phyloP scores from a whole-genome alignment of 352 stramenopile species.

The Phytophthora pini region DNA sequence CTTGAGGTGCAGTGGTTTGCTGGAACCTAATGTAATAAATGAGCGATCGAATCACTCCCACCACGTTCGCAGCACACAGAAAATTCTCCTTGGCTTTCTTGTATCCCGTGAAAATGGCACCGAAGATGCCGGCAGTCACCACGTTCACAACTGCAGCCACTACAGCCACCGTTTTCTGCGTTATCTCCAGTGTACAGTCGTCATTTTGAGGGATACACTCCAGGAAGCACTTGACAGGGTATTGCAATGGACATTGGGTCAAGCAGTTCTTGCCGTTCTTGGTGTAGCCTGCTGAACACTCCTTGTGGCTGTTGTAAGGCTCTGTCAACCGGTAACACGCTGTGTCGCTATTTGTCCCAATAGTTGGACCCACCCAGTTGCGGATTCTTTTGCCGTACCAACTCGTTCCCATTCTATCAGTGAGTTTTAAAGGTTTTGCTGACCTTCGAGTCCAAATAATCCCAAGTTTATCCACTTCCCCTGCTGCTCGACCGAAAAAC shows the following conservation, averaged over 20 bases:
- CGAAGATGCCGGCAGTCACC: constrained; percentile 40
- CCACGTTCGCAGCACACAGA: constrained; percentile 26
- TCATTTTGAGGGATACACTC: constrained; percentile 71
- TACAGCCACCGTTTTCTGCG: constrained; percentile 37
- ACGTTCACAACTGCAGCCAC: constrained; percentile 38
- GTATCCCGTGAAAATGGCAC: constrained; percentile 19
- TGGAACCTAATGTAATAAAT: constrained; percentile 41
- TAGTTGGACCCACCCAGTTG: constrained; percentile 35
- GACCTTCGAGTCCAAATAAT: constrained; percentile 34
- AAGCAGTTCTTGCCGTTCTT: constrained; percentile 9
- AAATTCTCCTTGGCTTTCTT: constrained; percentile 14
- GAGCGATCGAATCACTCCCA: constrained; percentile 13
- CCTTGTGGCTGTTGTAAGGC: constrained; percentile 7
- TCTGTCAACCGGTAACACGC: constrained; percentile 24
- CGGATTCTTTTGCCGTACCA: constrained; percentile 39
- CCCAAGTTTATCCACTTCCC: constrained; percentile 28
- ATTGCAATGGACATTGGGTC: constrained; percentile 54
- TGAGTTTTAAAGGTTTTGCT: constrained; percentile 18
- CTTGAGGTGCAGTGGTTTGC: constrained; percentile 23
- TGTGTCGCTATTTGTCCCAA: constrained; percentile 18
- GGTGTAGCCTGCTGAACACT: constrained; percentile 24
- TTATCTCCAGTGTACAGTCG: constrained; percentile 48
- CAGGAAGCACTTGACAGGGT: constrained; percentile 60
- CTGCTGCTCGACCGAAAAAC: constrained; percentile 29
- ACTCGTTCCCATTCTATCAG: constrained; percentile 25